Conservation (phyloP, 2,329 filamentous ascomycete species). For the Talaromyces sp. region DNA sequence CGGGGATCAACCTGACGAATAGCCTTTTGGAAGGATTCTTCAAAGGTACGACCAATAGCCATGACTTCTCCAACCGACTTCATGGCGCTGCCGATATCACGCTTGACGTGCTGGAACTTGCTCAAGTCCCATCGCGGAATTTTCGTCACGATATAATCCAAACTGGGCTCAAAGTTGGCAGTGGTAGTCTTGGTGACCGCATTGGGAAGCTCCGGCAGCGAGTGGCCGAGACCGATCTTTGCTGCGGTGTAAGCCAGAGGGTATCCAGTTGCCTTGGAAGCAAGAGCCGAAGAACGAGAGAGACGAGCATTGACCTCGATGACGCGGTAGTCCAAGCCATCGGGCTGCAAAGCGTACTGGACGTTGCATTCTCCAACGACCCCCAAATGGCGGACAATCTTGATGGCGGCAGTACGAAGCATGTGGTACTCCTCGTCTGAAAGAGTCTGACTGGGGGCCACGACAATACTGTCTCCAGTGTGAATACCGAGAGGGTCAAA, state of each 20-base stretch:
- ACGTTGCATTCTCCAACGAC: conserved; percentile 99
- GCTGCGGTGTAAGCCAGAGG: conserved; percentile 95
- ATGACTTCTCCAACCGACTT: conserved; percentile 99
- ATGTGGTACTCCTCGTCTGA: conserved; percentile 99
- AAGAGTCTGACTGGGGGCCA: conserved; percentile 92
- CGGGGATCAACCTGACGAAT: conserved; percentile 93
- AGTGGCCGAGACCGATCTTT: conserved; percentile 96
- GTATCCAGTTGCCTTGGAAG: conserved; percentile 97
- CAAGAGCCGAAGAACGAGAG: conserved; percentile 91
- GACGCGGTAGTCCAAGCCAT: conserved; percentile 95
- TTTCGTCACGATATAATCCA: conserved; percentile 98
- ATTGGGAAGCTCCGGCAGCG: conserved; percentile 90
- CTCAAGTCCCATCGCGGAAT: conserved; percentile 97
- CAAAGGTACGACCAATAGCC: conserved; percentile 97
- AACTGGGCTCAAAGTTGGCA: conserved; percentile 94
- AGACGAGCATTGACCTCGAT: conserved; percentile 99
- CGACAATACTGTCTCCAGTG: conserved; percentile 97
- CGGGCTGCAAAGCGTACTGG: conserved; percentile 93
- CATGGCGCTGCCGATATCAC: conserved; percentile 96
- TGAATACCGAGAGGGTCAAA: conserved; percentile 97
- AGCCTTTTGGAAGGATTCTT: conserved; percentile 98
- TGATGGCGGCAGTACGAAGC: conserved; percentile 95
- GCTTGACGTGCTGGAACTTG: conserved; percentile 99
- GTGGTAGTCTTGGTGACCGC: conserved; percentile 98
- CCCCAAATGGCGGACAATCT: conserved; percentile 94